phyloP scores from a whole-genome alignment of 2,329 filamentous ascomycete species.

The Escovopsis sp. region DNA sequence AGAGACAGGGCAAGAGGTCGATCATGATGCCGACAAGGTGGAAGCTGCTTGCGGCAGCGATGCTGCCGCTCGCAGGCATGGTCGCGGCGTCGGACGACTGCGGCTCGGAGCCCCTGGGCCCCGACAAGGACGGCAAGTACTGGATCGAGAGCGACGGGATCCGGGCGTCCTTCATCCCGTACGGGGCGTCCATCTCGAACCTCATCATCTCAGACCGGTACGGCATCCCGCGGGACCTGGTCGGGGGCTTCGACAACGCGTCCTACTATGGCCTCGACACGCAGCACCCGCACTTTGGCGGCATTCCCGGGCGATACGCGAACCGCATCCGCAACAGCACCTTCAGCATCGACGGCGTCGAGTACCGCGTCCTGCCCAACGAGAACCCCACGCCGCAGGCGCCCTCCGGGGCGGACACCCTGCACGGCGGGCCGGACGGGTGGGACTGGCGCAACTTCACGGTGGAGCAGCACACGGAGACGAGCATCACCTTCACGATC shows the following conservation, averaged over 20 bases:
- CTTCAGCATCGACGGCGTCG: constrained; percentile 49
- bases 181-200: constrained; percentile 59
- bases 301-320: constrained; percentile 62
- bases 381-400: constrained; percentile 38
- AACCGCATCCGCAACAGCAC: constrained; percentile 69
- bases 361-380: constrained; percentile 45
- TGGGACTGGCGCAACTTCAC: constrained; percentile 72
- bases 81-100: constrained; percentile 4
- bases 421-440: constrained; percentile 55
- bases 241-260: constrained; percentile 63
- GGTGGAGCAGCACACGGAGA: constrained; percentile 48
- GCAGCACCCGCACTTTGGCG: constrained; percentile 55
- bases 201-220: constrained; percentile 54
- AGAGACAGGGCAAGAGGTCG: too few species aligned
- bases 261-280: constrained; percentile 49
- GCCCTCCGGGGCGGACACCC: constrained; percentile 43
- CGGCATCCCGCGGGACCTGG: constrained; percentile 53
- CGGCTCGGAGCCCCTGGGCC: constrained; percentile 12
- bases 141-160: constrained; percentile 53
- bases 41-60: constrained; percentile 6
- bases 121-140: constrained; percentile 52
- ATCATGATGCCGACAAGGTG: constrained; percentile 11
- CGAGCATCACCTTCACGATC: constrained; percentile 61
- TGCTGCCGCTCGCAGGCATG: constrained; percentile 6
- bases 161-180: constrained; percentile 54